Conservation (phyloP, 306 rosid species). For the Trichosanthes cucumerina region DNA sequence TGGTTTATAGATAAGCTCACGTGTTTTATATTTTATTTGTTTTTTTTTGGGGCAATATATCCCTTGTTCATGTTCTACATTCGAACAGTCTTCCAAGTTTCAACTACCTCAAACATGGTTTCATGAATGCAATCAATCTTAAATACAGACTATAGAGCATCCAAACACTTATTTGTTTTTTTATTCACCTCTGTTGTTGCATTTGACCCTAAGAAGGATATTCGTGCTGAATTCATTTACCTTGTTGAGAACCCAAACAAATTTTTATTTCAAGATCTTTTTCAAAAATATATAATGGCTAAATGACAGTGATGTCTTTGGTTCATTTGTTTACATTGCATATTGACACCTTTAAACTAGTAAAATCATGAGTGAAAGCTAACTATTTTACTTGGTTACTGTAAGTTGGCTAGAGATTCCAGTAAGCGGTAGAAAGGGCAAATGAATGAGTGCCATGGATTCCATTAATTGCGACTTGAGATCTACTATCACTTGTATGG, state of each 20-base stretch:
- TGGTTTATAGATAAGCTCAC: not conserved
- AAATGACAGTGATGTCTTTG: not conserved
- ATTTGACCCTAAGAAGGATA: not conserved
- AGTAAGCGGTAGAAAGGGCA: not conserved
- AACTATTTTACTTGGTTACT: not conserved
- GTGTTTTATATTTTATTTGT: not conserved
- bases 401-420: not conserved
- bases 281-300: not conserved
- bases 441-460: not conserved
- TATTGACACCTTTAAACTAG: not conserved
- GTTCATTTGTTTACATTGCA: not conserved
- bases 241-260: not conserved
- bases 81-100: too few species aligned
- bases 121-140: too few species aligned
- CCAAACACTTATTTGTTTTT: not conserved
- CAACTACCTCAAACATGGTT: too few species aligned
- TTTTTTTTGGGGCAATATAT: too few species aligned
- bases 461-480: not conserved
- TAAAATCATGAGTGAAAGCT: not conserved
- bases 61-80: too few species aligned
- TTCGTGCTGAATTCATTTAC: not conserved
- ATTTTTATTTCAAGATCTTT: not conserved
- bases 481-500: not conserved
- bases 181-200: conserved; percentile 11
- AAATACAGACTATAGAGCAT: too few species aligned